Evolutionary conservation across 106 monocot genomes (phyloP).

Genomic region (Chionographis japonica): DNA sequence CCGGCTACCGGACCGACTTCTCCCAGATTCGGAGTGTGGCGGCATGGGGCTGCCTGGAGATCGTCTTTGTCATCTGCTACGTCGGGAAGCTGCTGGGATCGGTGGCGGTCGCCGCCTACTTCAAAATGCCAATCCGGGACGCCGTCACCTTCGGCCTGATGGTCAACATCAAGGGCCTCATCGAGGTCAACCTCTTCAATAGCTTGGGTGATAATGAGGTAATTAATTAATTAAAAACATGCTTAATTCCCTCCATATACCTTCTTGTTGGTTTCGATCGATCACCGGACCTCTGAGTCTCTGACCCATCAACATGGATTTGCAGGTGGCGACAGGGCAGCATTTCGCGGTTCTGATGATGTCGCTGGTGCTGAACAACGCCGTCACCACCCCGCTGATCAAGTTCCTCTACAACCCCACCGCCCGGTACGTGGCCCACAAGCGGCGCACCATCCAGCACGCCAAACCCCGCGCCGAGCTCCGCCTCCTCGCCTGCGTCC

Average conservation of each 20-base stretch:
- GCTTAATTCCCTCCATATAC: background rate
- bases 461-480: constrained; percentile 34
- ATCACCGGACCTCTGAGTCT: no score
- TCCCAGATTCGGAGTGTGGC: background rate
- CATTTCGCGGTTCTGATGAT: constrained; percentile 26
- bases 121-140: constrained; percentile 23
- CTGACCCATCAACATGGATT: no score
- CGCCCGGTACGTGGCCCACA: constrained; percentile 14
- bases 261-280: no score
- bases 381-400: constrained; percentile 26
- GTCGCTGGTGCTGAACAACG: constrained; percentile 21
- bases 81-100: constrained; percentile 36
- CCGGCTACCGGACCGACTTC: constrained; percentile 35
- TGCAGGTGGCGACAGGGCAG: constrained; percentile 20
- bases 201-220: constrained; percentile 30
- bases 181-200: constrained; percentile 31
- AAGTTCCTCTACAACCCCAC: constrained; percentile 50
- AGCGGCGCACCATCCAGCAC: constrained; percentile 35
- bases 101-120: constrained; percentile 14
- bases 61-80: constrained; percentile 28
- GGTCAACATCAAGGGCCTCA: constrained; percentile 47
- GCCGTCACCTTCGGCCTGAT: constrained; percentile 47
- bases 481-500: constrained; percentile 47
- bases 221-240: background rate
- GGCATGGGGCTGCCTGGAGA: constrained; percentile 16